Evolutionary conservation across 2,329 filamentous ascomycete species (phyloP).

Genomic region (Cytospora paraplurivora): DNA sequence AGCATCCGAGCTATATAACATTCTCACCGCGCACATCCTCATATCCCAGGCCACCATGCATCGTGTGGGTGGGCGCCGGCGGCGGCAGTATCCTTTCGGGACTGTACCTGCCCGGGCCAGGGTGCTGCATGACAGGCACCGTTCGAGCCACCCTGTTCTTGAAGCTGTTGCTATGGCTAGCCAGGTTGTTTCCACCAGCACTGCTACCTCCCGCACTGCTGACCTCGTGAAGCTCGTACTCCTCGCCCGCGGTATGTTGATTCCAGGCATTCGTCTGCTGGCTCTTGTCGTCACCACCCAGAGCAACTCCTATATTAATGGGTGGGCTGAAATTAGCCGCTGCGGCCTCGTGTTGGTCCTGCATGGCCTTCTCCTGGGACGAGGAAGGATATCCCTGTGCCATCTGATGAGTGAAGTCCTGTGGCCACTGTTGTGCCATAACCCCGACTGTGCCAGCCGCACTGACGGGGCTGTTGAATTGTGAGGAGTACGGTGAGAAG

Average conservation of each 20-base stretch:
- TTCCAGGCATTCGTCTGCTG: slow-evolving; percentile 37
- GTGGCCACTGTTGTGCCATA: slow-evolving; percentile 41
- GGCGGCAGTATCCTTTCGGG: slow-evolving; percentile 28
- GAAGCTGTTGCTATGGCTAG: slow-evolving; percentile 24
- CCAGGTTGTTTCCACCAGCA: slow-evolving; percentile 26
- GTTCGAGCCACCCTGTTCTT: slow-evolving; percentile 31
- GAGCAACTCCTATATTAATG: slow-evolving; percentile 46
- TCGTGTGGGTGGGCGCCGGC: slow-evolving; percentile 19
- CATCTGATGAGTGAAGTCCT: slow-evolving; percentile 21
- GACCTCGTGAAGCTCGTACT: slow-evolving; percentile 54
- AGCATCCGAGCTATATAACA: not conserved
- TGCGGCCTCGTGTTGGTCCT: slow-evolving; percentile 22
- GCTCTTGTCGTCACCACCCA: slow-evolving; percentile 44
- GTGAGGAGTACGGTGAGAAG: slow-evolving; percentile 62
- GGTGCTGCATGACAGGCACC: slow-evolving; percentile 49
- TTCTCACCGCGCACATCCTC: slow-evolving; percentile 19
- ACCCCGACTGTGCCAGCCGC: slow-evolving; percentile 41
- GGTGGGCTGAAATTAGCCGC: slow-evolving; percentile 20
- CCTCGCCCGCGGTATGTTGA: slow-evolving; percentile 39
- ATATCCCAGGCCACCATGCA: slow-evolving; percentile 29
- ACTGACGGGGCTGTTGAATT: slow-evolving; percentile 60
- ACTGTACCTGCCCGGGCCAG: slow-evolving; percentile 47
- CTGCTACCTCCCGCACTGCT: slow-evolving; percentile 33
- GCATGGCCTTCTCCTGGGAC: slow-evolving; percentile 29
- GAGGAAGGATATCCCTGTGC: slow-evolving; percentile 35